Base-by-base conservation (phyloP, 148 eudicot genomes). In the Vaccinium darrowii region DNA sequence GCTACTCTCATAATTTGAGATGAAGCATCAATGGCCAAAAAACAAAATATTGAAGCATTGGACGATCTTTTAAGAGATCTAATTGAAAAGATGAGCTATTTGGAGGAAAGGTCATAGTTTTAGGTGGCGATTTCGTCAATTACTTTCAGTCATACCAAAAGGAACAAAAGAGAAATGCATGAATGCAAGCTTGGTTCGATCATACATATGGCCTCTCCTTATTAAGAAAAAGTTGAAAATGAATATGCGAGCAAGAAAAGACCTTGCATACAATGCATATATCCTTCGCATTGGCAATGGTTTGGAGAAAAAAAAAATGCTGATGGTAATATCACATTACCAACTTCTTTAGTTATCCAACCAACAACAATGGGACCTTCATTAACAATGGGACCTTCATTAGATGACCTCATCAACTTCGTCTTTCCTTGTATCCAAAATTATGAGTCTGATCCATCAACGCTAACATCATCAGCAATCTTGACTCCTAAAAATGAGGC, bases 401-500 rank as follows among this genome's bases (percentile, higher is more conserved):
- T 58, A 0, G 63, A 58, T 5, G 0, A 19, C 0, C n/a, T 58
- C 1, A 18, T 58, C n/a, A 0, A 18, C 6, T 58, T 58, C 11
- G 63, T 19, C 1, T 58, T 58, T 4, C 23, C 63, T 5, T 19
- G n/a, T 1, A 5, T 19, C 6, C 0, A 0, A 18, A 16, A 0
- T 1, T 19, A 1, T 6, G 3, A 8, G 0, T 1, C 1, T 5
- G 2, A 18, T 5, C 67, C 25, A 6, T 10, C 21, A 0, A 1
- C 3, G 0, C 8, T 19, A 0, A 62, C 23, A 0, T 6, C 21
- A 0, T 21, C 27, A 0, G 13, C 69, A 7, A 62, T 62, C 10
- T 19, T 62, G 7, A 62, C 27, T 0, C 69, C 69, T 8, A 62
- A 62, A 8, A 62, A 62, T 0, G 2, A 62, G 0, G 27, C 6